These are phyloP conservation scores for Suillus americanus DNA, from an alignment of 768 basidiomycete genomes.

Conservation along the genomic window DNA sequence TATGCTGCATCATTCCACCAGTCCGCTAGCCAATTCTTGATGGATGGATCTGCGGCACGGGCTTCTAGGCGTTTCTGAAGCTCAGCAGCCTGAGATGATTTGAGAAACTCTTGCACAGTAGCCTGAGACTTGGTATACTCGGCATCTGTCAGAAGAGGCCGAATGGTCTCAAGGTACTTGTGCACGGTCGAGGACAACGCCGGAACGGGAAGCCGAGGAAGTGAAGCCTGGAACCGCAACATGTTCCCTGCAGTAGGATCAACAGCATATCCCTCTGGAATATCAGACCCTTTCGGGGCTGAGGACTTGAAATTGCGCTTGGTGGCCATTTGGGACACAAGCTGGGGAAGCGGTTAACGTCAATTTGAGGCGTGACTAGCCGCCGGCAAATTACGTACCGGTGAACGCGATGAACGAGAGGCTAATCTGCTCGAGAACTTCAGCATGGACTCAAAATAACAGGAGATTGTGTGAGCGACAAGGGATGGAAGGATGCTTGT, in stretches of 20 bases:
- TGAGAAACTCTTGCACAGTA: slow-evolving; percentile 65
- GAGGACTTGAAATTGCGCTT: slow-evolving; percentile 33
- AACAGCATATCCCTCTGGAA: slow-evolving; percentile 47
- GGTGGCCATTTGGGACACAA: slow-evolving; percentile 26
- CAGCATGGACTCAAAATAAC: slow-evolving; percentile 15
- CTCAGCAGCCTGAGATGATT: slow-evolving; percentile 63
- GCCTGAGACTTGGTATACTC: slow-evolving; percentile 60
- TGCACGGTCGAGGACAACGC: slow-evolving; percentile 75
- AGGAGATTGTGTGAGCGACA: slow-evolving; percentile 4
- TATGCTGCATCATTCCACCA: slow-evolving; percentile 98
- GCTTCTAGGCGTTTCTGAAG: slow-evolving; percentile 79
- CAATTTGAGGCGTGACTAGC: neutral
- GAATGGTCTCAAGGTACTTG: slow-evolving; percentile 87
- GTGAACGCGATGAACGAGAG: slow-evolving; percentile 15
- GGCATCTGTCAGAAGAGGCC: slow-evolving; percentile 68
- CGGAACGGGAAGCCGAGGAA: slow-evolving; percentile 83
- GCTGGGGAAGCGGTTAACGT: slow-evolving; percentile 2
- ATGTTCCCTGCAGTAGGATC: slow-evolving; percentile 64
- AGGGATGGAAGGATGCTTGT: slow-evolving; percentile 3
- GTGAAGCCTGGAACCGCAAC: slow-evolving; percentile 71
- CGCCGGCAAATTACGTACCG: slow-evolving; percentile 13
- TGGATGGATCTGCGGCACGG: slow-evolving; percentile 60
- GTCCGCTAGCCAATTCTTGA: slow-evolving; percentile 86
- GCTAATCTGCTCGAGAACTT: slow-evolving; percentile 17
- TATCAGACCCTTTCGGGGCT: slow-evolving; percentile 28